Evolutionary conservation across 2,329 filamentous ascomycete species (phyloP).

Genomic region (Rachicladosporium sp.): DNA sequence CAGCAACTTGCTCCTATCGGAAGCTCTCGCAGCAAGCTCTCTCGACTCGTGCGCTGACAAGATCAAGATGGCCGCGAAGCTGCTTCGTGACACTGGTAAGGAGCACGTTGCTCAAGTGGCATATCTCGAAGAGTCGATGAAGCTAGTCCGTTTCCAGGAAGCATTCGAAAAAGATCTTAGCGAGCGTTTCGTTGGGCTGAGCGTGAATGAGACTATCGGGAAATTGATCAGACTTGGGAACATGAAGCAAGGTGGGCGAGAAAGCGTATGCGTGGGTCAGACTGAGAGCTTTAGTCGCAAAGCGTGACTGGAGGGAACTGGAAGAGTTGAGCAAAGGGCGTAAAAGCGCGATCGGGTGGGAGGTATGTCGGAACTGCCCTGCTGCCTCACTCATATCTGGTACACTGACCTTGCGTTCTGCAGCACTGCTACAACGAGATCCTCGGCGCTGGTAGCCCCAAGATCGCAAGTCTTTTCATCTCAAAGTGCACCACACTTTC

Average conservation of each 20-base stretch:
- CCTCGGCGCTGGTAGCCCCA: conserved; percentile 77
- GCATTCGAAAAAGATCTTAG: conserved; percentile 70
- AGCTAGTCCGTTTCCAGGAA: conserved; percentile 76
- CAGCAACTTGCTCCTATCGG: conserved; percentile 72
- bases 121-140: conserved; percentile 65
- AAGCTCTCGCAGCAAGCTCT: conserved; percentile 64
- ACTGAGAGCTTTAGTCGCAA: conserved; percentile 75
- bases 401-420: conserved; percentile 3
- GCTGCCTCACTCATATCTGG: background rate
- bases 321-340: conserved; percentile 68
- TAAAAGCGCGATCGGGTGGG: conserved; percentile 93
- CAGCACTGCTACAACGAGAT: conserved; percentile 87
- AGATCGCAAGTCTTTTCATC: conserved; percentile 71
- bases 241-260: conserved; percentile 73
- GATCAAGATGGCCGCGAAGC: conserved; percentile 69
- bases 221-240: conserved; percentile 74
- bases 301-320: conserved; percentile 83
- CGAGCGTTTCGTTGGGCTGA: conserved; percentile 59
- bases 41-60: conserved; percentile 66
- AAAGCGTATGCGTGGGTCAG: conserved; percentile 82
- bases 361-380: conserved; percentile 44
- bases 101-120: conserved; percentile 64
- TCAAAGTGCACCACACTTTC: conserved; percentile 70
- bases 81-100: conserved; percentile 65
- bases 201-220: conserved; percentile 84